These are phyloP conservation scores for Arabis alpina DNA, from an alignment of 345 rosid genomes.

Conservation along the genomic window DNA sequence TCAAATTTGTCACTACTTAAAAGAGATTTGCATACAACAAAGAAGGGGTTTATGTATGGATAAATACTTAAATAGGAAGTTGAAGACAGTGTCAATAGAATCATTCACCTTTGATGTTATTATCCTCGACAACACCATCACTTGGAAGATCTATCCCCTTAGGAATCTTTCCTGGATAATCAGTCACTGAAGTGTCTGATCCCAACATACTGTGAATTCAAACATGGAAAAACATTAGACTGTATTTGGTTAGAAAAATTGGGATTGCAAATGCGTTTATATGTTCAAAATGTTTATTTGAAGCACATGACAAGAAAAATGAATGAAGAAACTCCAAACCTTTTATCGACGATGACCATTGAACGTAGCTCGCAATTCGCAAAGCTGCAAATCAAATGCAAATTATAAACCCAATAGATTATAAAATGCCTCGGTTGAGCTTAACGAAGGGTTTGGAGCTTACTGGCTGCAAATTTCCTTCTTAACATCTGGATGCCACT, in stretches of 20 bases:
- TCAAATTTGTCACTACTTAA: conserved; percentile 24
- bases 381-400: conserved; percentile 59
- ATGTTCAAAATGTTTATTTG: no score
- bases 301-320: not conserved
- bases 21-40: conserved; percentile 36
- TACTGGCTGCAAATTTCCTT: conserved; percentile 79
- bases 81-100: conserved; percentile 24
- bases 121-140: conserved; percentile 40
- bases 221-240: conserved; percentile 15
- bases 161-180: conserved; percentile 90
- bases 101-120: conserved; percentile 34
- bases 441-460: conserved; percentile 28
- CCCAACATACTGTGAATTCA: conserved; percentile 64
- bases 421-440: not conserved
- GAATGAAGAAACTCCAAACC: conserved; percentile 48
- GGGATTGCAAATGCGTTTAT: no score
- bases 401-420: not conserved
- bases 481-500: conserved; percentile 77
- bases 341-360: conserved; percentile 79
- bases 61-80: conserved; percentile 14
- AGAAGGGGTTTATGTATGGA: conserved; percentile 11
- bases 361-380: conserved; percentile 98
- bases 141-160: conserved; percentile 61
- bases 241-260: not conserved
- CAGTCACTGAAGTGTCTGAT: conserved; percentile 58